phyloP scores from a whole-genome alignment of 495 filamentous ascomycete species.

The Lasiosphaeris hirsuta region DNA sequence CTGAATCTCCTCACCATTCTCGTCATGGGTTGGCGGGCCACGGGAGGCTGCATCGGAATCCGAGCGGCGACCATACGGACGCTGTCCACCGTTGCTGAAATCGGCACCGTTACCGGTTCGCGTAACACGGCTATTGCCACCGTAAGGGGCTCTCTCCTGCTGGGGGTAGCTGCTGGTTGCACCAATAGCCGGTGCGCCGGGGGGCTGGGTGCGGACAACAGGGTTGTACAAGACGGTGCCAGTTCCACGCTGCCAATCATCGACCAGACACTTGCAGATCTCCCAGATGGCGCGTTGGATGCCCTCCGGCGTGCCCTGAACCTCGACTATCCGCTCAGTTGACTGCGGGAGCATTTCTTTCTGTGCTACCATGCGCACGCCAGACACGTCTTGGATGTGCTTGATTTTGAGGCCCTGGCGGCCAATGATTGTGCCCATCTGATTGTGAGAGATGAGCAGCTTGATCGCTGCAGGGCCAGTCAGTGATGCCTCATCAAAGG shows the following conservation, averaged over 20 bases:
- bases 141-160: conserved; percentile 49
- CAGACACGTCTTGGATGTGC: conserved; percentile 95
- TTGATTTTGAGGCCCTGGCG: conserved; percentile 97
- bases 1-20: conserved; percentile 95
- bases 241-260: conserved; percentile 94
- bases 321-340: conserved; percentile 96
- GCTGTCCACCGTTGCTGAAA: conserved; percentile 76
- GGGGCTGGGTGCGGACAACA: conserved; percentile 73
- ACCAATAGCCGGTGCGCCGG: conserved; percentile 43
- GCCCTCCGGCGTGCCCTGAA: conserved; percentile 87
- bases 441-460: conserved; percentile 96
- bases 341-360: conserved; percentile 99
- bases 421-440: conserved; percentile 99
- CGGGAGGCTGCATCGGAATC: conserved; percentile 74
- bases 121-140: conserved; percentile 67
- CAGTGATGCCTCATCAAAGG: conserved; percentile 14
- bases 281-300: conserved; percentile 97
- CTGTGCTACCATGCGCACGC: conserved; percentile 97
- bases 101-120: conserved; percentile 96
- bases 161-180: conserved; percentile 27
- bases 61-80: conserved; percentile 69
- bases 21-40: conserved; percentile 75
- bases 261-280: conserved; percentile 96
- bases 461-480: conserved; percentile 68
- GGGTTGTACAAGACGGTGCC: conserved; percentile 97